Conservation (phyloP, 495 filamentous ascomycete genomes). For the Neurospora sp. region DNA sequence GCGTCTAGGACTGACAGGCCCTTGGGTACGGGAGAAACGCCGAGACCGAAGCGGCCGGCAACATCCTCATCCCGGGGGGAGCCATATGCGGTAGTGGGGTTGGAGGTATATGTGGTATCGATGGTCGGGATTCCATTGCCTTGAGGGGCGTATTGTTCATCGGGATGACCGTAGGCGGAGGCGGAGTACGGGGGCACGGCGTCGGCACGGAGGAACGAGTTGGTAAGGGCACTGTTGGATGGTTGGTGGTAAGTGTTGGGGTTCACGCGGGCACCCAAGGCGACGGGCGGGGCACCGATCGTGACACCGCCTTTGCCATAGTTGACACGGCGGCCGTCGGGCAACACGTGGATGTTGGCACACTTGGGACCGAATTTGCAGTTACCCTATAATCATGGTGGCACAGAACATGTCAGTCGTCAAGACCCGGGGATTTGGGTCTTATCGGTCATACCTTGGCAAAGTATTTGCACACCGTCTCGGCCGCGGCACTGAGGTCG, state of each 20-base stretch:
- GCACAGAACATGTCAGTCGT: slow-evolving; percentile 23
- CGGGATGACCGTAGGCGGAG: slow-evolving; percentile 30
- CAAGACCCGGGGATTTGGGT: not conserved
- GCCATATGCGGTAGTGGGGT: slow-evolving; percentile 70
- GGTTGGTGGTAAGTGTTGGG: slow-evolving; percentile 39
- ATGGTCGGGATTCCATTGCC: slow-evolving; percentile 58
- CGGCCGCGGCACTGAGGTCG: slow-evolving; percentile 65
- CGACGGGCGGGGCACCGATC: slow-evolving; percentile 38
- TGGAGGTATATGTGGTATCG: slow-evolving; percentile 68
- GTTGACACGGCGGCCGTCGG: slow-evolving; percentile 87
- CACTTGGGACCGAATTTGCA: slow-evolving; percentile 99
- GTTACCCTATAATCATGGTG: slow-evolving; percentile 57
- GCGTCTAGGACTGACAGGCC: slow-evolving; percentile 84
- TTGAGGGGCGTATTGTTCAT: slow-evolving; percentile 31
- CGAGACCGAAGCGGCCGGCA: slow-evolving; percentile 44
- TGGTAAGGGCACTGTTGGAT: slow-evolving; percentile 68
- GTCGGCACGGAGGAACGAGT: slow-evolving; percentile 71
- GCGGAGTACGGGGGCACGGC: slow-evolving; percentile 28
- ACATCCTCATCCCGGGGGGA: slow-evolving; percentile 71
- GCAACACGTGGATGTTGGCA: slow-evolving; percentile 88
- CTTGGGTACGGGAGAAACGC: slow-evolving; percentile 62
- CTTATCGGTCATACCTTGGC: slow-evolving; percentile 56
- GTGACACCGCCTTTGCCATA: slow-evolving; percentile 47
- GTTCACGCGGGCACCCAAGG: slow-evolving; percentile 64
- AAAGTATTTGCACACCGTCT: slow-evolving; percentile 95